Evolutionary conservation across 441 rosid genomes (phyloP), one percentile per base, ranked within the genome.

Genomic region (Hypseocharis bilobata): DNA sequence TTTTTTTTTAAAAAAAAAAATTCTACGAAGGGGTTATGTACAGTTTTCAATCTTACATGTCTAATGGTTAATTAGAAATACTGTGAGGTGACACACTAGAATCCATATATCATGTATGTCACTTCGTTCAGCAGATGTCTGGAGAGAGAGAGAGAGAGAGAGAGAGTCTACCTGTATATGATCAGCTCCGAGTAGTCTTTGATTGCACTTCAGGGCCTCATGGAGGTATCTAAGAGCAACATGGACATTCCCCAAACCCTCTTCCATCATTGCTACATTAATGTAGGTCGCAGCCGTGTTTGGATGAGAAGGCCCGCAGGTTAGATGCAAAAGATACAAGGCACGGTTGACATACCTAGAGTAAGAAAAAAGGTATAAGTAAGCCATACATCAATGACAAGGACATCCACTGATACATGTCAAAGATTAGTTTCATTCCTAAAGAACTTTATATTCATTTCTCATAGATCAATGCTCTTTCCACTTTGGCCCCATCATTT

Each of bases 261-360:
- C 86, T 75, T 87, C 93, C 93, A 87, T 87, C 93, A 87, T 85
- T 59, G 93, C 93, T 59, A 87, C 87, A 66, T 87, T 87, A 71
- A 87, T 87, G 75, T 87, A 87, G 69, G 93, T 85, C 66, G 93
- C 90, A 64, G 93, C 93, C 40, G 90, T 85, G 72, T 87, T 87
- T 26, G 93, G 93, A 76, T 87, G 93, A 65, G 88, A 84, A 62
- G 88, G 84, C 32, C 93, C 93, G 52, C 90, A 87, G 34, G 90
- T 85, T 64, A 87, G 77, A 74, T 87, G 93, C 75, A 87, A 75
- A 64, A 84, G 93, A 79, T 81, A 81, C 75, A 87, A 70, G 17
- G 93, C 88, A 60, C 90, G 90, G 62, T 84, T 85, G 74, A 87
- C 90, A 60, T 87, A 87, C 81, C 93, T 87, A 70, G 60, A 67